Conservation (phyloP, 306 rosid species). For the Fragaria nilgerrensis region DNA sequence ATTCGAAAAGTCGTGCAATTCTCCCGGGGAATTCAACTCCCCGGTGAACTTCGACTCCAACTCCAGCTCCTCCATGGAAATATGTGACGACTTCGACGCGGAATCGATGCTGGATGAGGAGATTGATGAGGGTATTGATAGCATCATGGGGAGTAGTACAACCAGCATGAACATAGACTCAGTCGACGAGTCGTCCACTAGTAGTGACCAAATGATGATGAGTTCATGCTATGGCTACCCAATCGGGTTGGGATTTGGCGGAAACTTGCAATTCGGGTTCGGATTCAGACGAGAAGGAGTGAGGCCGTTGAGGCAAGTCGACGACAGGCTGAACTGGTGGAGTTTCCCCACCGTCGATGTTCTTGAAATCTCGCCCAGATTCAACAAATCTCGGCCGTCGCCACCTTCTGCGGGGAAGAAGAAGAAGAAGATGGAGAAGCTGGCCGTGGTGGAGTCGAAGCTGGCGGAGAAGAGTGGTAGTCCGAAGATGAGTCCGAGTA, state of each 20-base stretch:
- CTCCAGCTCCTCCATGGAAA: conserved; percentile 26
- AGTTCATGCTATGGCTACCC: conserved; percentile 40
- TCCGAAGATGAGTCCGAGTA: not conserved
- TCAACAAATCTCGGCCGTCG: conserved; percentile 28
- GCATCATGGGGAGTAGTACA: conserved; percentile 62
- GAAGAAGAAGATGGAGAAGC: conserved; percentile 30
- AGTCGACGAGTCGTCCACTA: not conserved
- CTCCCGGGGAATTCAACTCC: conserved; percentile 75
- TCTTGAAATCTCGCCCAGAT: conserved; percentile 65
- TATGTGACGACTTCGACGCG: conserved; percentile 62
- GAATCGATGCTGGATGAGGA: conserved; percentile 91
- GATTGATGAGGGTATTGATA: conserved; percentile 79
- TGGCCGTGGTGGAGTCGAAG: conserved; percentile 19
- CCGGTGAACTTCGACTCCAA: conserved; percentile 26
- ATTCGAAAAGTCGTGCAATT: conserved; percentile 45
- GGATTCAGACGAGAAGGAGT: conserved; percentile 38
- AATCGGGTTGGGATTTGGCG: conserved; percentile 46
- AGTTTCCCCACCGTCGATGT: conserved; percentile 76
- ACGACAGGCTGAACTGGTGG: conserved; percentile 71
- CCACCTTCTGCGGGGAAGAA: conserved; percentile 12
- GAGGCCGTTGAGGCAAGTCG: conserved; percentile 61
- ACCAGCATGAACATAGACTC: conserved; percentile 19
- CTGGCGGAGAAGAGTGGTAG: conserved; percentile 7
- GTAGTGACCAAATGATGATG: not conserved
- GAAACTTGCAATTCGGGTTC: conserved; percentile 42